These are phyloP conservation scores for Nicotiana attenuata DNA, from an alignment of 257 asterid genomes.

Conservation along the genomic window DNA sequence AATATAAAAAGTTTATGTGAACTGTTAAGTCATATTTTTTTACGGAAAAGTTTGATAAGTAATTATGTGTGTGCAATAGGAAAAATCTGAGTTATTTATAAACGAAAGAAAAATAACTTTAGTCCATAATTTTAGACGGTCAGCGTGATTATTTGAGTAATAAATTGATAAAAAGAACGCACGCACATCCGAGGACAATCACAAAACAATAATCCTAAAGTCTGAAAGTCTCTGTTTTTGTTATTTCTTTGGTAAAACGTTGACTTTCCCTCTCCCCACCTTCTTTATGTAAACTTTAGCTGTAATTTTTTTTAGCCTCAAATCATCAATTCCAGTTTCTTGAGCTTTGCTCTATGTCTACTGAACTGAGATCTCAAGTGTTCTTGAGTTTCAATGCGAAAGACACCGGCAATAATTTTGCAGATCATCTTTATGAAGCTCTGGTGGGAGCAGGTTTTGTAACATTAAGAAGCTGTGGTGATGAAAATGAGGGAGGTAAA, in stretches of 20 bases:
- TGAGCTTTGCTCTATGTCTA: background rate
- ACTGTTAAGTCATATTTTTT: no score
- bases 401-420: background rate
- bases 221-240: no score
- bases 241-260: background rate
- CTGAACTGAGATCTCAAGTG: background rate
- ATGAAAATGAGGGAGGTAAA: conserved; percentile 8
- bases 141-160: no score
- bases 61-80: no score
- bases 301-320: background rate
- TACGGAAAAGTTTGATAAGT: no score
- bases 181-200: no score
- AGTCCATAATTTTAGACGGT: no score
- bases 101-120: no score
- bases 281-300: background rate
- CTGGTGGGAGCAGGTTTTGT: conserved; percentile 1
- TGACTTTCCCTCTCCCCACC: background rate
- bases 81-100: no score
- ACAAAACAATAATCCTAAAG: no score
- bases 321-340: background rate
- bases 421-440: conserved; percentile 14
- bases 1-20: no score
- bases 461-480: background rate
- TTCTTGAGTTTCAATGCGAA: conserved; percentile 9
- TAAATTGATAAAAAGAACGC: no score